Evolutionary conservation across 1,139 yeast species (phyloP).

Genomic region (Eremothecium gossypii): DNA sequence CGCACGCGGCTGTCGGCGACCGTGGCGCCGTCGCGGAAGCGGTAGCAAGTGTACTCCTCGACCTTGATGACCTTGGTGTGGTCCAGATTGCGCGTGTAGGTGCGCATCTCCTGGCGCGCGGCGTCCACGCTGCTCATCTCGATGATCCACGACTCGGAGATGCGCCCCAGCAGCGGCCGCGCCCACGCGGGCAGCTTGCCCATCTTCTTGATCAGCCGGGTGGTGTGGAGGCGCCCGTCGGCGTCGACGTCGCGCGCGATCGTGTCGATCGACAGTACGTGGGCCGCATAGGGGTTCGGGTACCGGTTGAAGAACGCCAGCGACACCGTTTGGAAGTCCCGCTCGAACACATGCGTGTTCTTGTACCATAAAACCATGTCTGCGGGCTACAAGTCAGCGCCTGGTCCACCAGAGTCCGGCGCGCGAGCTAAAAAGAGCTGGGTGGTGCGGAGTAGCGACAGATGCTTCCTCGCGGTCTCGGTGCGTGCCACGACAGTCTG

Average conservation of each 20-base stretch:
- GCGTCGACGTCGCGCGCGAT: slow-evolving; percentile 33
- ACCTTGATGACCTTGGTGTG: slow-evolving; percentile 72
- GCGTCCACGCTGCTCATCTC: slow-evolving; percentile 78
- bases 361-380: slow-evolving; percentile 61
- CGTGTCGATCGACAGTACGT: slow-evolving; percentile 80
- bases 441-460: too few relatives aligned
- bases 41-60: slow-evolving; percentile 63
- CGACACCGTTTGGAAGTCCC: slow-evolving; percentile 66
- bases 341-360: slow-evolving; percentile 45
- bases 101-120: slow-evolving; percentile 40
- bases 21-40: slow-evolving; percentile 24
- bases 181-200: slow-evolving; percentile 81
- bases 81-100: slow-evolving; percentile 80
- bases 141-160: slow-evolving; percentile 72
- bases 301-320: slow-evolving; percentile 76
- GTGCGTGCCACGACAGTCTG: too few relatives aligned
- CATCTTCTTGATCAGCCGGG: slow-evolving; percentile 65
- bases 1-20: slow-evolving; percentile 42
- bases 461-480: too few relatives aligned
- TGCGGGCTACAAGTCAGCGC: neutral
- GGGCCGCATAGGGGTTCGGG: slow-evolving; percentile 87
- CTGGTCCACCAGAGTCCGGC: too few relatives aligned
- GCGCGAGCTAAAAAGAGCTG: too few relatives aligned
- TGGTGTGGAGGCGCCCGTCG: slow-evolving; percentile 59
- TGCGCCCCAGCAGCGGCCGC: slow-evolving; percentile 64